Evolutionary conservation across 2,329 filamentous ascomycete genomes (phyloP).

Genomic region (Trichoderma polysporum): DNA sequence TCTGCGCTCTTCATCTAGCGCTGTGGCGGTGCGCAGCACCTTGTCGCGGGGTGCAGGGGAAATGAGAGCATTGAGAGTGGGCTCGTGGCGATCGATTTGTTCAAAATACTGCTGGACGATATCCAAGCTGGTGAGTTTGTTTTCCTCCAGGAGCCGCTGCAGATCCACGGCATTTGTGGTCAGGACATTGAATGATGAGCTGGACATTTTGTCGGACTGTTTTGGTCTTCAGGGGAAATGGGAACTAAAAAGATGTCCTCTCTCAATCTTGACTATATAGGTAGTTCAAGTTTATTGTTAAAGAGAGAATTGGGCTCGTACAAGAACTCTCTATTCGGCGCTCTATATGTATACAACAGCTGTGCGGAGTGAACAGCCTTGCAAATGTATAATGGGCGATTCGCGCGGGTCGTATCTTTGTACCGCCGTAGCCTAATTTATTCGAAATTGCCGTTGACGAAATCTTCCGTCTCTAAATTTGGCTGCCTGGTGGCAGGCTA

Average conservation of each 20-base stretch:
- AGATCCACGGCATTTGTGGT: slow-evolving; percentile 5
- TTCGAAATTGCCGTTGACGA: neutral
- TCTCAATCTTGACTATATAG: neutral
- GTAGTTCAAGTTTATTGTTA: no score
- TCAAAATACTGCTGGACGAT: slow-evolving; percentile 14
- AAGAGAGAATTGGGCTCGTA: no score
- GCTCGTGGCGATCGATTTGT: slow-evolving; percentile 23
- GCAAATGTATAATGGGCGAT: neutral
- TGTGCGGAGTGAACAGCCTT: no score
- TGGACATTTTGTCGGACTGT: neutral
- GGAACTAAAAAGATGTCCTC: neutral
- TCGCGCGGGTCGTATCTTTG: neutral
- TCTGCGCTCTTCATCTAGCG: slow-evolving; percentile 26
- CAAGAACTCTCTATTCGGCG: neutral
- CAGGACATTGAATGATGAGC: neutral
- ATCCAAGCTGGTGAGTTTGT: slow-evolving; percentile 4
- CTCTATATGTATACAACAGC: neutral
- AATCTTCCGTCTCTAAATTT: neutral
- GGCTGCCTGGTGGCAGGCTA: neutral
- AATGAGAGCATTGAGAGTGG: slow-evolving; percentile 23
- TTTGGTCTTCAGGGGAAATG: neutral
- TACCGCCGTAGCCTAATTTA: neutral
- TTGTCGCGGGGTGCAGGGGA: slow-evolving; percentile 21
- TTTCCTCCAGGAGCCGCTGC: slow-evolving; percentile 14
- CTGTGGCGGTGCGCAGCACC: slow-evolving; percentile 18